Evolutionary conservation across 257 asterid genomes (phyloP).

Genomic region (Solanum paucissectum): DNA sequence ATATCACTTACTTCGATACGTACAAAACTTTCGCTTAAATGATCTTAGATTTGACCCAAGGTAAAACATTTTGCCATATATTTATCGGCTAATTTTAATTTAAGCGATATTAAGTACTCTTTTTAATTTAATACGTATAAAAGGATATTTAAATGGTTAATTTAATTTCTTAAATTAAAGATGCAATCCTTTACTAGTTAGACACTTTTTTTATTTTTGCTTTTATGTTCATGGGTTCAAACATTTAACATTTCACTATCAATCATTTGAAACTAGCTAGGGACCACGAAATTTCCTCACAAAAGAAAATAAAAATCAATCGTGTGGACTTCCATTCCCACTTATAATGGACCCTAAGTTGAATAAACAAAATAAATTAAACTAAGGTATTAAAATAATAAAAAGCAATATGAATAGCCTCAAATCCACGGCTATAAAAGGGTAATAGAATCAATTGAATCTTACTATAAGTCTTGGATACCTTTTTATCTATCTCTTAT

Average conservation of each 20-base stretch:
- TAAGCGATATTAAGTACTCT: neutral
- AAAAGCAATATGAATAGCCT: neutral
- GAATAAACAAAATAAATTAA: neutral
- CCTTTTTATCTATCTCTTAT: neutral
- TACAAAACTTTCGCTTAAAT: neutral
- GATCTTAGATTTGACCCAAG: neutral
- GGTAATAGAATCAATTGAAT: conserved; percentile 4
- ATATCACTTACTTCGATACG: neutral
- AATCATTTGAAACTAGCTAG: neutral
- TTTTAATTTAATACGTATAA: too few species aligned
- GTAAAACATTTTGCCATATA: neutral
- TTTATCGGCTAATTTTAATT: neutral
- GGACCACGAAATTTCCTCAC: neutral
- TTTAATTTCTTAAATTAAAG: neutral
- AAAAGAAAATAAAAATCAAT: neutral
- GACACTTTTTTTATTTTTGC: neutral
- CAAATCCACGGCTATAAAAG: conserved; percentile 15
- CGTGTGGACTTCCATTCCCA: neutral
- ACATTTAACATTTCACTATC: neutral
- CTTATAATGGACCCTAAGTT: neutral
- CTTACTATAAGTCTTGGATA: neutral
- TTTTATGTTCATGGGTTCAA: neutral
- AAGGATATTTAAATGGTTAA: neutral
- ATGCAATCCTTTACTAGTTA: neutral
- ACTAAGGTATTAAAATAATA: neutral